Base-by-base conservation (phyloP, 2,329 filamentous ascomycete species). In the Monilinia fructicola region DNA sequence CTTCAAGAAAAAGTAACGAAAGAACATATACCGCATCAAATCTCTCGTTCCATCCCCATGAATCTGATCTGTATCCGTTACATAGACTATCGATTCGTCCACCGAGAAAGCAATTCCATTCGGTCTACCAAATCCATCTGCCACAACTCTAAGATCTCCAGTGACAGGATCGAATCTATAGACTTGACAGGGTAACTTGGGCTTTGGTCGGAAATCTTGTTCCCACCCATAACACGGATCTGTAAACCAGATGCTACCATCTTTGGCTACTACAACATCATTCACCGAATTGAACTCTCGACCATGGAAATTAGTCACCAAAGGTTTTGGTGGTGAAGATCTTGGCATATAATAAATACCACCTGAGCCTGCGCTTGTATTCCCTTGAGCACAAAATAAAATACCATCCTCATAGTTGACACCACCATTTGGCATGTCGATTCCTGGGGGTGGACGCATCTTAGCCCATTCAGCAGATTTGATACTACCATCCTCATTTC, bases 201-300 rank as follows among this genome's bases (percentile, higher is more conserved):
- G 85, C 7, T 74, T 69, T 0, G 82, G 82, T 0, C 86, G 80
- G 71, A 88, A 87, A 31, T 84, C 79, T 72, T 88, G 86, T 53
- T 84, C 78, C 68, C 80, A 84, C 3, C 85, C 87, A 69, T 89
- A 89, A 10, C 82, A 79, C 0, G 84, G 82, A 67, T 89, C 86
- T 1, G 86, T 89, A 71, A 89, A 88, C 78, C 87, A 89, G n/a
- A 89, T 77, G 35, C 85, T 81, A n/a, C 81, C 80, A 66, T 82
- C 86, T 14, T 75, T 74, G 40, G 85, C 80, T 69, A 87, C 81
- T 1, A 81, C 79, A 0, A 85, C 79, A 68, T 89, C 86, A 69
- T 88, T 88, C 14, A 87, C 76, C 0, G 85, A 87, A 73, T 82
- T 86, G 76, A 88, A 88, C 52, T 26, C 79, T 3, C 85, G 81